Evolutionary conservation across 306 rosid genomes (phyloP), one percentile per base, ranked within the genome.

Genomic region (Hippophae gyantsensis): DNA sequence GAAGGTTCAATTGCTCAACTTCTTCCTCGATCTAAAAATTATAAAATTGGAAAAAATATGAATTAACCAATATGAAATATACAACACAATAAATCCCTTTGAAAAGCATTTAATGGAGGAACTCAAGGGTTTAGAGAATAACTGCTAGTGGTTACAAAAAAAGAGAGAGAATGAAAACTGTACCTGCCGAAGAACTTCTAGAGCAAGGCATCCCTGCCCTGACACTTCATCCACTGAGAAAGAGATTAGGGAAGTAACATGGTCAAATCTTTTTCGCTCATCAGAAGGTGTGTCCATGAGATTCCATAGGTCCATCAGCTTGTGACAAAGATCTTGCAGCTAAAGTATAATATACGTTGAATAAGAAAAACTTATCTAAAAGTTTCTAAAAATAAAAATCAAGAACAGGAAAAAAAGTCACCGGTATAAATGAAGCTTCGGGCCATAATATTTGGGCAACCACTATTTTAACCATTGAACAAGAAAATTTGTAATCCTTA

Each of bases 161-260:
- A 2, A 4, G 38, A 4, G 38, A 4, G 3, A 32, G 38, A 32
- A 32, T 32, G 53, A 54, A 3, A 50, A 57, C 46, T 60, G 40
- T 54, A 90, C 98, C 92, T 83, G 86, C 74, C 78, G 84, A 69
- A 90, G 83, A 63, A 78, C 69, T 65, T 87, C 84, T 1, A 62
- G 48, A 69, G 92, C 78, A 64, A 90, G 94, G 73, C 80, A 79
- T 48, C 96, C 89, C 66, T 67, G 74, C 68, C 67, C 66, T 68
- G 87, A 72, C 70, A 90, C 94, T 55, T 83, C 89, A 42, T 87
- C 80, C 51, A 67, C 81, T 13, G 86, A 79, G 59, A 75, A 83
- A 59, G 96, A 70, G 58, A 81, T 72, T 71, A 81, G 67, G 56
- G 85, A 61, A 9, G 72, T 78, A 46, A 79, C 78, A 69, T 85